A percentile compares a stretch with the other conserved stretches of the same genome.
phyloP scores from a whole-genome alignment of 2,329 filamentous ascomycete genomes.

The Fusarium fujikuroi region DNA sequence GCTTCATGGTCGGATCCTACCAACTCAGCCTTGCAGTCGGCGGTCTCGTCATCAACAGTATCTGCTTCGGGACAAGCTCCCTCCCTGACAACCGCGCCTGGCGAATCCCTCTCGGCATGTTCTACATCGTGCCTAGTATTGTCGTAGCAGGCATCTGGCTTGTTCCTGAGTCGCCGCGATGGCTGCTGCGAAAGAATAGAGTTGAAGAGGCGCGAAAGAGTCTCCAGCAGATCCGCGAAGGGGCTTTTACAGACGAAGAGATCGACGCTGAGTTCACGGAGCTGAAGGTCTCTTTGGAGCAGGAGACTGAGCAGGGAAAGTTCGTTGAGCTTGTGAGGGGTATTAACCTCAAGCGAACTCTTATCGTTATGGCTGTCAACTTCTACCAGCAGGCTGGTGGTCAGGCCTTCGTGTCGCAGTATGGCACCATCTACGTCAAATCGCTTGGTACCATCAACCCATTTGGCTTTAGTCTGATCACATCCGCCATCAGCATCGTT shows the following conservation, averaged over 20 bases:
- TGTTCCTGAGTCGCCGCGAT: constrained; percentile 43
- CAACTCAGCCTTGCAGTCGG: constrained; percentile 46
- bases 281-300: constrained; percentile 15
- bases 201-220: constrained; percentile 25
- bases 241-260: constrained; percentile 28
- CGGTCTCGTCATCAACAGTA: constrained; percentile 41
- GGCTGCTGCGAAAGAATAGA: constrained; percentile 36
- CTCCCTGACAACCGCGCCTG: constrained; percentile 35
- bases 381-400: constrained; percentile 37
- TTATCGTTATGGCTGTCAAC: constrained; percentile 25
- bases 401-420: constrained; percentile 35
- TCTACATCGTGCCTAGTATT: constrained; percentile 36
- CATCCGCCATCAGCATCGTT: constrained; percentile 28
- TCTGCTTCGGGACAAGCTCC: constrained; percentile 37
- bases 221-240: constrained; percentile 19
- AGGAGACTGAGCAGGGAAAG: constrained; percentile 30
- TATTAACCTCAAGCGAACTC: constrained; percentile 24
- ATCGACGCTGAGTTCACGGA: constrained; percentile 32
- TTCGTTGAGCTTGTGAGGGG: constrained; percentile 25
- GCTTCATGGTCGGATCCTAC: constrained; percentile 50
- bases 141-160: constrained; percentile 30
- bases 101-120: constrained; percentile 38
- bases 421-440: constrained; percentile 39
- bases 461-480: constrained; percentile 42
- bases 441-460: constrained; percentile 41